Conservation (phyloP, 495 filamentous ascomycete genomes). For the Aspergillus homomorphus region DNA sequence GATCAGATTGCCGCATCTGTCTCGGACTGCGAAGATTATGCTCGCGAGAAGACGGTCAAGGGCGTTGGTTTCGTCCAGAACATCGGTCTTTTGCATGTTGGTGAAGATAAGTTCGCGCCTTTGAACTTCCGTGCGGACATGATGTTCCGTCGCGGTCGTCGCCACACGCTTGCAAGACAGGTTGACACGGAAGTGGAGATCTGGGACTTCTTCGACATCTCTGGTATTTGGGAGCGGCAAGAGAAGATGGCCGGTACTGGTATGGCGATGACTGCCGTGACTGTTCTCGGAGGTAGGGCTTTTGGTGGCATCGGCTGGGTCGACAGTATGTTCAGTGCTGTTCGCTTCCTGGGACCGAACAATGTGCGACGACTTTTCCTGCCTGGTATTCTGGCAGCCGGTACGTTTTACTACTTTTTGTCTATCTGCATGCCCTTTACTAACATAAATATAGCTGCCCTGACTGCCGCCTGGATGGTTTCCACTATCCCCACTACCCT, state of each 20-base stretch:
- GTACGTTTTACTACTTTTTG: conserved; percentile 50
- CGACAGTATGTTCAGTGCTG: conserved; percentile 77
- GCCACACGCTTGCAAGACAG: conserved; percentile 74
- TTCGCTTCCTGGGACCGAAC: conserved; percentile 75
- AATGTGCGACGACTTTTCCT: conserved; percentile 79
- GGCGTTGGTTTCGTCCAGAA: conserved; percentile 87
- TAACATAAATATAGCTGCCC: conserved; percentile 54
- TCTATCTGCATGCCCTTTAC: conserved; percentile 15
- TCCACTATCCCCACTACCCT: conserved; percentile 83
- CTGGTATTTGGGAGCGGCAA: conserved; percentile 77
- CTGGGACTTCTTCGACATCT: conserved; percentile 89
- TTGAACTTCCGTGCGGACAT: conserved; percentile 82
- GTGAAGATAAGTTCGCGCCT: conserved; percentile 72
- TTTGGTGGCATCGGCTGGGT: conserved; percentile 85
- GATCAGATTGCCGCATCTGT: conserved; percentile 79
- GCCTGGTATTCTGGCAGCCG: conserved; percentile 71
- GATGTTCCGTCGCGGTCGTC: conserved; percentile 80
- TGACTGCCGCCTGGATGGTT: conserved; percentile 75
- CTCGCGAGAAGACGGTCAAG: conserved; percentile 69
- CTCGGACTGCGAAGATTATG: conserved; percentile 75
- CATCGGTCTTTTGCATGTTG: conserved; percentile 83
- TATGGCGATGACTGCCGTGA: conserved; percentile 90
- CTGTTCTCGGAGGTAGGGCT: conserved; percentile 74
- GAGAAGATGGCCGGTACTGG: conserved; percentile 91
- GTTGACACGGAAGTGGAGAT: conserved; percentile 84